These are phyloP conservation scores for Brasenia schreberi DNA, from an alignment of 164 flowering plant species.

Conservation along the genomic window DNA sequence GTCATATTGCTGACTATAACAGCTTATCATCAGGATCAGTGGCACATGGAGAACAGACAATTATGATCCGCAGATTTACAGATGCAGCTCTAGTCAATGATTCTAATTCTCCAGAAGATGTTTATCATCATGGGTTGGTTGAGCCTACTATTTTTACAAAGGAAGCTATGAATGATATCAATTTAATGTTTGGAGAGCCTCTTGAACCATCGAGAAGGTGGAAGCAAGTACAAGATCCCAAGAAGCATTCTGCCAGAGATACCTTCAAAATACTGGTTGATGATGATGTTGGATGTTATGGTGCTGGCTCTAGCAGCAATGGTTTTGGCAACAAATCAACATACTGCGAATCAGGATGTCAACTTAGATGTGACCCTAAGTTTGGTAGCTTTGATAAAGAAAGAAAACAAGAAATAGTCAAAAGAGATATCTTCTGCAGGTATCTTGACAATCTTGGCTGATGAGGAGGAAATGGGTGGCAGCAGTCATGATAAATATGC, in stretches of 20 bases:
- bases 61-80: not conserved
- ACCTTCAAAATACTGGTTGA: conserved; percentile 51
- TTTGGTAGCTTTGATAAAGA: not conserved
- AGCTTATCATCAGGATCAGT: not conserved
- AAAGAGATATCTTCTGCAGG: conserved; percentile 1
- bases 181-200: conserved; percentile 1
- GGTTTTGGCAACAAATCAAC: not conserved
- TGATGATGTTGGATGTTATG: conserved; percentile 18
- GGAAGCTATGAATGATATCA: conserved; percentile 1
- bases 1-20: not conserved
- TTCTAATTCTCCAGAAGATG: conserved; percentile 1
- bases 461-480: conserved; percentile 9
- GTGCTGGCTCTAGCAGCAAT: not conserved
- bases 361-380: not conserved
- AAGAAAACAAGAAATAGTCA: not conserved
- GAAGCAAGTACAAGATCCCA: conserved; percentile 6
- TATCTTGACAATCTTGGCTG: conserved; percentile 8
- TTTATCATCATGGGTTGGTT: conserved; percentile 1
- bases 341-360: not conserved
- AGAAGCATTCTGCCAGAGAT: conserved; percentile 19
- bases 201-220: not conserved
- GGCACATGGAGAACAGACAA: not conserved
- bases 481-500: not conserved
- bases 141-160: conserved; percentile 2
- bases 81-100: conserved; percentile 1